Base-by-base conservation (phyloP, 2,329 filamentous ascomycete genomes). In the Diaporthe citri region DNA sequence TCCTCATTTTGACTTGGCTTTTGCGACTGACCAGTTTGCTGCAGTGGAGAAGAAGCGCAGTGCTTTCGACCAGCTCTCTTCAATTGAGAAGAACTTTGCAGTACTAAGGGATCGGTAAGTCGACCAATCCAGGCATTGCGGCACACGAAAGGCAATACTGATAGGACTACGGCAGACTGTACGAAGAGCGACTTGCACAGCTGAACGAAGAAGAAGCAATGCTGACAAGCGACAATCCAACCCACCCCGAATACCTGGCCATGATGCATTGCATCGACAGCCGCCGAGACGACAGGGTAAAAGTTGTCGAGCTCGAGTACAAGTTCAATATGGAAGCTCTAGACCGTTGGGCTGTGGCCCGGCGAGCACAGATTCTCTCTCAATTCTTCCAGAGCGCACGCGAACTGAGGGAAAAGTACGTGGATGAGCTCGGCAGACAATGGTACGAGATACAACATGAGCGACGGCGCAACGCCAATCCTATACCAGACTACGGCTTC, bases 381-480 rank as follows among this genome's bases (percentile, higher is more conserved):
- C 96, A 98, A 80, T 98, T 94, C 83, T 96, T 95, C 83, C 97
- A 99, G 83, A 91, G 92, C 64, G 90, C 96, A 46, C 92, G 97
- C 73, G 94, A 97, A 81, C 90, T 94, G 78, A 92, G 97, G 76
- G 96, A 98, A 82, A 89, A 90, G 73, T 90, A 94, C 60, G 88
- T 98, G 41, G 93, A 96, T 77, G 89, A 93, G 75, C 91, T 98
- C 75, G 96, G 97, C 80, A 92, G 95, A 82, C 93, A 97, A 78
- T 97, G 96, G 89, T 98, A 97, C 84, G 93, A 96, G 79, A 94
- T 98, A 74, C 96, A 98, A 82, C 93, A 94, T 78, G 95, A 97
- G 81, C 92, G 97, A 74, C 78, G 83, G 70, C 81, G 81, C 25
- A 93, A 93, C 77, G 93, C 95, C 76, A 93, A 94, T 80, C 93